Conservation (phyloP, 495 filamentous ascomycete species). For the Penicillium crystallinum region DNA sequence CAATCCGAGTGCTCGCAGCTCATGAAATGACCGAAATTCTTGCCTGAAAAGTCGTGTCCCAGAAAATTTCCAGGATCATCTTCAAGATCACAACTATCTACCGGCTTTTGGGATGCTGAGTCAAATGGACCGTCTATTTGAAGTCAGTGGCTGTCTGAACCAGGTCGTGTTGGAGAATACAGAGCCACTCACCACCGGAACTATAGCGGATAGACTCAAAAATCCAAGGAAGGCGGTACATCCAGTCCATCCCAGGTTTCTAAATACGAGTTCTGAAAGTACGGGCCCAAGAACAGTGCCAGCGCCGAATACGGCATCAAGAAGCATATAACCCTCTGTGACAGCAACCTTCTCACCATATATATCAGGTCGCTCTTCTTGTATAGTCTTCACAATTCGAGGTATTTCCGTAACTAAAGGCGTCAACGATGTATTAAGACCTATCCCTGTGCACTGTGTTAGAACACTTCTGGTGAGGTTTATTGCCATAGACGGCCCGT, state of each 20-base stretch:
- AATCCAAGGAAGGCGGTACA: background rate
- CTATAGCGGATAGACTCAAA: background rate
- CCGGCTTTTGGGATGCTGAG: background rate
- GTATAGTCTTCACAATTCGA: background rate
- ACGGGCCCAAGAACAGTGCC: slow-evolving; percentile 1
- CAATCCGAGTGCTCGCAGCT: background rate
- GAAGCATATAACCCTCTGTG: slow-evolving; percentile 5
- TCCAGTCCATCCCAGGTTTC: background rate
- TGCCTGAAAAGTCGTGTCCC: too few relatives aligned
- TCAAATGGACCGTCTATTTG: background rate
- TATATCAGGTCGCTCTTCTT: slow-evolving; percentile 1
- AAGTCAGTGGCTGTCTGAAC: background rate
- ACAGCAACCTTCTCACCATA: background rate
- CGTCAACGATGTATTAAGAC: slow-evolving; percentile 1
- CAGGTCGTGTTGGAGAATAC: background rate
- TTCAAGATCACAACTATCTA: background rate
- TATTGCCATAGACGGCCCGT: too few relatives aligned
- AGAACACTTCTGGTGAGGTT: too few relatives aligned
- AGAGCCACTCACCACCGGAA: background rate
- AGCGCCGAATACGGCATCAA: background rate
- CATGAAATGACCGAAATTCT: too few relatives aligned
- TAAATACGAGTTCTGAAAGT: background rate
- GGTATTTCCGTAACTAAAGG: slow-evolving; percentile 3
- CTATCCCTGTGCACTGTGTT: background rate
- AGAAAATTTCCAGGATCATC: too few relatives aligned